phyloP scores from a whole-genome alignment of 23 red algal species.

The Gracilaria gracilis region DNA sequence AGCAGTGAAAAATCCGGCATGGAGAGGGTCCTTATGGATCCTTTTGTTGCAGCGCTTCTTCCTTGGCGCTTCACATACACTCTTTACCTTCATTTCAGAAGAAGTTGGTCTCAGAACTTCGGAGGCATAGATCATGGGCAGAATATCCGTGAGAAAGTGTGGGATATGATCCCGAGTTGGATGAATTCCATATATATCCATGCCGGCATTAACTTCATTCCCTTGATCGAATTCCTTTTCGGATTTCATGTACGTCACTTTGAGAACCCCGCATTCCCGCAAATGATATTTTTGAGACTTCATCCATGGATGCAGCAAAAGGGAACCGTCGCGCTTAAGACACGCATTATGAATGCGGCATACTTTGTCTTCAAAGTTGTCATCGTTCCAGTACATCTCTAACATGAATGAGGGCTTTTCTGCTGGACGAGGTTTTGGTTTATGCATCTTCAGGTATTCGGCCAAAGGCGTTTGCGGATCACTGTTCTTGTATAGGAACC shows the following conservation, averaged over 20 bases:
- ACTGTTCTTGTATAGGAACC: constrained; percentile 34
- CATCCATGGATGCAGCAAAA: constrained; percentile 76
- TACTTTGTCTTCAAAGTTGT: constrained; percentile 58
- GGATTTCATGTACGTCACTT: constrained; percentile 55
- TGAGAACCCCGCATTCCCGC: constrained; percentile 49
- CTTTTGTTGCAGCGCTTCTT: constrained; percentile 30
- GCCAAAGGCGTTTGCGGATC: constrained; percentile 38
- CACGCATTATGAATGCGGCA: constrained; percentile 72
- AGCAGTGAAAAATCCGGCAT: constrained; percentile 30
- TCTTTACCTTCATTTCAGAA: constrained; percentile 9
- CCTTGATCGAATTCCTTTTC: constrained; percentile 29
- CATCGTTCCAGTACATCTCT: constrained; percentile 64
- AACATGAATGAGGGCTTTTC: constrained; percentile 43
- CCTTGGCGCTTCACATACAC: constrained; percentile 40
- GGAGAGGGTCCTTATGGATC: constrained; percentile 9
- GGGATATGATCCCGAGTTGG: constrained; percentile 52
- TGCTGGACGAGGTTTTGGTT: neutral
- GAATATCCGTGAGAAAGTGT: constrained; percentile 66
- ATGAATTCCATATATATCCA: constrained; percentile 54
- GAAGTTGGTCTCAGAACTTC: constrained; percentile 50
- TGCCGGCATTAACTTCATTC: constrained; percentile 22
- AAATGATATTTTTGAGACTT: constrained; percentile 56
- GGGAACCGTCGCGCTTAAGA: constrained; percentile 40
- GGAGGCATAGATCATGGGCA: constrained; percentile 61
- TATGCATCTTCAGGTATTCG: neutral